Base-by-base conservation (phyloP, 345 rosid genomes). In the Mangifera indica region DNA sequence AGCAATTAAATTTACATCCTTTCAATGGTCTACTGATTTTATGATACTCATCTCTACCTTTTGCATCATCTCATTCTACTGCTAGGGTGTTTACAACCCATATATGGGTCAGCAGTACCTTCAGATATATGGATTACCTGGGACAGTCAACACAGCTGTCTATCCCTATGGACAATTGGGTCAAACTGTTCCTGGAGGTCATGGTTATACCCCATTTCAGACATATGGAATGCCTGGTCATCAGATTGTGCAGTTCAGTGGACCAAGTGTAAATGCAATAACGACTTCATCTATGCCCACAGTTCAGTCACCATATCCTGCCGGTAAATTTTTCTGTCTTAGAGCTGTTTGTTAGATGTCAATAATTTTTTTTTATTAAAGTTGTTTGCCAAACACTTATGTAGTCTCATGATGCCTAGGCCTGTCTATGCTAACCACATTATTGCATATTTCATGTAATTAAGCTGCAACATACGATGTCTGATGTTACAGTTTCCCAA, bases 61-160 rank as follows among this genome's bases (percentile, higher is more conserved):
- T 70, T 34, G 53, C 46, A 5, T 69, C 68, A 40, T 74, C 8
- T 70, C 63, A 49, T 79, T 40, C 24, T 77, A 58, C 55, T 78
- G 34, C 32, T 65, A 92, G 98, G 91, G 93, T 59, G 69, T 78
- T 21, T 88, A 90, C 84, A 89, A 83, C 73, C 92, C 95, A 49
- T 90, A 92, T 69, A 44, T 78, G 60, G 89, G 84, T 24, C 98
- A 91, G 77, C 98, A 87, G 69, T 90, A 89, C 87, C 86, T 92
- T 85, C 97, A 84, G 74, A 74, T 86, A 53, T 92, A 90, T 73
- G 98, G 97, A 80, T 82, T 86, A 44, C 97, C 91, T 20, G 93
- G 92, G 69, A 65, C 91, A 45, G 84, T 83, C 48, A 85, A 78
- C 55, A 20, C 98, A 58, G 81, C 92, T 10, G 40, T 87, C 52